A percentile compares a stretch with the other conserved stretches of the same genome.
Evolutionary conservation across 169 alveolate species (phyloP).

Genomic region (Fabrea salina): DNA sequence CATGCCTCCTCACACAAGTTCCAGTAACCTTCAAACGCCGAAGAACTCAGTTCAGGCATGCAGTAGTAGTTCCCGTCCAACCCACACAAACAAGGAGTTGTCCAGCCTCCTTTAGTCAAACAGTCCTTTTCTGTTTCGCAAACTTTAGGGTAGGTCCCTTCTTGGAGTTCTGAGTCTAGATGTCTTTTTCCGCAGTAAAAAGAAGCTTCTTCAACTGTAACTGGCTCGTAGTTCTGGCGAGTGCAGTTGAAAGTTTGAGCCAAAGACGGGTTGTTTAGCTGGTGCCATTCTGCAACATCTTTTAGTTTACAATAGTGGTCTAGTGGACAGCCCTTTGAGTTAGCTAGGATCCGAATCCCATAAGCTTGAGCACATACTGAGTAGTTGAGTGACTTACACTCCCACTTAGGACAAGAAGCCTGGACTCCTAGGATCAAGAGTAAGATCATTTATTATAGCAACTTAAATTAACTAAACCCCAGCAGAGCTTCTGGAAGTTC

Average conservation of each 20-base stretch:
- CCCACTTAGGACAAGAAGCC: constrained; percentile 8
- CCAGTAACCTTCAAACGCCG: constrained; percentile 17
- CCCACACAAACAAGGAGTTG: constrained; percentile 1
- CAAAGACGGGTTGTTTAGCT: neutral
- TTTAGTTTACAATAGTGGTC: constrained; percentile 14
- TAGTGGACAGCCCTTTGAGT: neutral
- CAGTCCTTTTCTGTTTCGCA: constrained; percentile 7
- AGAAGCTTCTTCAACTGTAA: neutral
- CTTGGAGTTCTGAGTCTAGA: neutral
- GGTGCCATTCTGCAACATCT: neutral
- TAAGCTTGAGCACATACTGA: neutral
- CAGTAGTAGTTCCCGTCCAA: constrained; percentile 16
- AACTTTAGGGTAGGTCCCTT: constrained; percentile 10
- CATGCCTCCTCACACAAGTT: neutral
- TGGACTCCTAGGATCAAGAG: neutral
- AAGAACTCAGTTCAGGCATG: neutral
- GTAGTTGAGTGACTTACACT: neutral
- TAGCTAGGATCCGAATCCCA: neutral
- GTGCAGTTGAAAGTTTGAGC: constrained; percentile 18
- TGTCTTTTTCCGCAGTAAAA: neutral
- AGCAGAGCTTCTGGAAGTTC: constrained; percentile 22
- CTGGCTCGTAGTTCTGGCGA: constrained; percentile 19
- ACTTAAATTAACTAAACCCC: no score
- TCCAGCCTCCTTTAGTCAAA: constrained; percentile 18
- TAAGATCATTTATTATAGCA: no score